These are phyloP conservation scores for Pyrus pyrifolia DNA, from an alignment of 306 rosid species.

Conservation along the genomic window DNA sequence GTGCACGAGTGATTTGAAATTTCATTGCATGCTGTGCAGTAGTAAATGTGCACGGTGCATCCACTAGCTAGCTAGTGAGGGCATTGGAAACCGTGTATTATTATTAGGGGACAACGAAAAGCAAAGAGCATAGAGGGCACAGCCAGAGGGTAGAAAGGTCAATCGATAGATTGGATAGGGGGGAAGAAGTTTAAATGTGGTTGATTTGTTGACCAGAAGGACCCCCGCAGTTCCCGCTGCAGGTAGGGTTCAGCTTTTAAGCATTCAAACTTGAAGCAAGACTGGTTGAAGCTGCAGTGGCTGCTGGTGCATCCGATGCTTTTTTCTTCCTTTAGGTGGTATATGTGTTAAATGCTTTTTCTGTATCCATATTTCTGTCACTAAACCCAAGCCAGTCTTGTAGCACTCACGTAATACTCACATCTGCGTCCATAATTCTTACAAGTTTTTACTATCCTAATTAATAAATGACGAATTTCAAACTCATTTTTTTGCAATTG, in stretches of 20 bases:
- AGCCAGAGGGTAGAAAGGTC: neutral
- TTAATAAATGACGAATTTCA: too few species aligned
- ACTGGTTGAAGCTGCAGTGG: neutral
- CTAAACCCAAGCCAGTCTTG: neutral
- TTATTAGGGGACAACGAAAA: neutral
- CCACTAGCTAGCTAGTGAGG: neutral
- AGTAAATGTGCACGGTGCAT: neutral
- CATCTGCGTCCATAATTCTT: neutral
- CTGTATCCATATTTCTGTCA: neutral
- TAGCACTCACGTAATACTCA: neutral
- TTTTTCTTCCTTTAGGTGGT: neutral
- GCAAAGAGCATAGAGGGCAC: neutral
- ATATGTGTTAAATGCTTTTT: neutral
- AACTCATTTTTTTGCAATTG: neutral
- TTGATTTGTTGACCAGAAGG: neutral
- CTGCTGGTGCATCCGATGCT: neutral
- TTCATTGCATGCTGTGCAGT: neutral
- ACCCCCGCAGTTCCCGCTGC: conserved; percentile 23
- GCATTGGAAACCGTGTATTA: neutral
- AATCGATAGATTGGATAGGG: neutral
- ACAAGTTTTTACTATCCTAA: neutral
- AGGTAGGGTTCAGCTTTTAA: conserved; percentile 2
- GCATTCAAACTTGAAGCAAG: neutral
- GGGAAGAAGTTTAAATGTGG: neutral
- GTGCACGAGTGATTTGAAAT: neutral